Conservation (phyloP, 2,329 filamentous ascomycete species). For the Davidsoniella eucalypti region DNA sequence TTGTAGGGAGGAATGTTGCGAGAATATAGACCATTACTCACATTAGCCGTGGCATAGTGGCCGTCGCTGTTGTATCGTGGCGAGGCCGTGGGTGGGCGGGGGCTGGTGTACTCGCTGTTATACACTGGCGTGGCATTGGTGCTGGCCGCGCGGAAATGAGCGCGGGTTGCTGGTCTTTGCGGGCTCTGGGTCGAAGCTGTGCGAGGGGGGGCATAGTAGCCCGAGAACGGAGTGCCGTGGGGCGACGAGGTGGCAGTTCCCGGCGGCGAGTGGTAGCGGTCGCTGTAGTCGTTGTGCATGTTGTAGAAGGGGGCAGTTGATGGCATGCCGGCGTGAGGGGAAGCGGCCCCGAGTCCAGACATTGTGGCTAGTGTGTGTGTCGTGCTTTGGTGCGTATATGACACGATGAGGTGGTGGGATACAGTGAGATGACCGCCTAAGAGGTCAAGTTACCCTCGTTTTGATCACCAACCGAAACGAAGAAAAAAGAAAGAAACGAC, state of each 20-base stretch:
- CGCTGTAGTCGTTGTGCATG: neutral
- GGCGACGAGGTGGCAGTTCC: slow-evolving; percentile 8
- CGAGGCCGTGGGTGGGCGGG: slow-evolving; percentile 35
- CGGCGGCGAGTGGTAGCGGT: slow-evolving; percentile 7
- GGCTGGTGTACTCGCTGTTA: slow-evolving; percentile 19
- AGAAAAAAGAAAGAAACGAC: no score
- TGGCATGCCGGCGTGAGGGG: slow-evolving; percentile 4
- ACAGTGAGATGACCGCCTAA: neutral
- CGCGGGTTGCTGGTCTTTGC: slow-evolving; percentile 12
- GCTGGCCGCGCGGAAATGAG: slow-evolving; percentile 12
- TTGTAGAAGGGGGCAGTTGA: neutral
- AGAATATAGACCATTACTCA: slow-evolving; percentile 36
- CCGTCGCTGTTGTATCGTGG: slow-evolving; percentile 46
- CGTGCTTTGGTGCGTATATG: no score
- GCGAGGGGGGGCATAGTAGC: slow-evolving; percentile 3
- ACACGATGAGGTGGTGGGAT: neutral
- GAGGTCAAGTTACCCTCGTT: neutral
- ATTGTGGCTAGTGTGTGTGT: slow-evolving; percentile 4
- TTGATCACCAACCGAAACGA: neutral
- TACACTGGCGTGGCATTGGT: slow-evolving; percentile 6
- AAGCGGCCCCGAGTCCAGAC: slow-evolving; percentile 7
- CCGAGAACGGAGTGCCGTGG: slow-evolving; percentile 2
- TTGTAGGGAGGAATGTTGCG: slow-evolving; percentile 30
- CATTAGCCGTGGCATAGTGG: slow-evolving; percentile 48
- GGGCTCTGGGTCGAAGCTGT: slow-evolving; percentile 9